phyloP scores from a whole-genome alignment of 495 filamentous ascomycete genomes.

The Cudoniella acicularis region DNA sequence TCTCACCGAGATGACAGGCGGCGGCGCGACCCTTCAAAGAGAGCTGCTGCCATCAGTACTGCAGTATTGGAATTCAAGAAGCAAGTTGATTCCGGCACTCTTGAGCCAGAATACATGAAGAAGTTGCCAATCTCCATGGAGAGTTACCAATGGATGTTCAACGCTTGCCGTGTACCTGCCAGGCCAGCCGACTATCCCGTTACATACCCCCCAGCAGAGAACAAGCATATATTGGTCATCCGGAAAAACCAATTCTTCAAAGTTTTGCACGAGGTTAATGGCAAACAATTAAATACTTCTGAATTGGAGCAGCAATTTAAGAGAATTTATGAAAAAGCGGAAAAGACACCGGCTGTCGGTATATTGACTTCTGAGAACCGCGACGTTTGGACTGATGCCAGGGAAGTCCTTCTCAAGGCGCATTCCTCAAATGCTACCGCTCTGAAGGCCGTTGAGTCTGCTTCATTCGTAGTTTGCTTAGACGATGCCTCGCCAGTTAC shows the following conservation, averaged over 20 bases:
- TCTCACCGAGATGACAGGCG: slow-evolving; percentile 91
- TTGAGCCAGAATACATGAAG: slow-evolving; percentile 99
- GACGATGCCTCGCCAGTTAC: slow-evolving; percentile 92
- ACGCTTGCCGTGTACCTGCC: slow-evolving; percentile 81
- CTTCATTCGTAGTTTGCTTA: slow-evolving; percentile 89
- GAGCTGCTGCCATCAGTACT: slow-evolving; percentile 84
- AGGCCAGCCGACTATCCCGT: slow-evolving; percentile 76
- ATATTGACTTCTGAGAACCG: slow-evolving; percentile 88
- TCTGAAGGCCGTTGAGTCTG: slow-evolving; percentile 80
- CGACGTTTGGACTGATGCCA: slow-evolving; percentile 86
- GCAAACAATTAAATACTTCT: slow-evolving; percentile 74
- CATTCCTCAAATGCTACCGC: slow-evolving; percentile 70
- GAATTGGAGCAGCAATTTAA: slow-evolving; percentile 89
- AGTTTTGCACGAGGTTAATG: slow-evolving; percentile 68
- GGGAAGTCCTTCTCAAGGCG: slow-evolving; percentile 69
- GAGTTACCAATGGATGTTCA: slow-evolving; percentile 99
- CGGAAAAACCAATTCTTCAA: slow-evolving; percentile 98
- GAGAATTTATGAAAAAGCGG: slow-evolving; percentile 71
- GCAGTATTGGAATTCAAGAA: slow-evolving; percentile 90
- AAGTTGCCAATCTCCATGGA: slow-evolving; percentile 94
- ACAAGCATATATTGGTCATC: slow-evolving; percentile 83
- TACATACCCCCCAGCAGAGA: slow-evolving; percentile 69
- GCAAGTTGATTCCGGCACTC: slow-evolving; percentile 73
- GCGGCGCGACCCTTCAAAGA: slow-evolving; percentile 83
- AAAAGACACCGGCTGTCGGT: slow-evolving; percentile 70